Evolutionary conservation across 345 rosid genomes (phyloP).

Genomic region (Citrus hindsii): DNA sequence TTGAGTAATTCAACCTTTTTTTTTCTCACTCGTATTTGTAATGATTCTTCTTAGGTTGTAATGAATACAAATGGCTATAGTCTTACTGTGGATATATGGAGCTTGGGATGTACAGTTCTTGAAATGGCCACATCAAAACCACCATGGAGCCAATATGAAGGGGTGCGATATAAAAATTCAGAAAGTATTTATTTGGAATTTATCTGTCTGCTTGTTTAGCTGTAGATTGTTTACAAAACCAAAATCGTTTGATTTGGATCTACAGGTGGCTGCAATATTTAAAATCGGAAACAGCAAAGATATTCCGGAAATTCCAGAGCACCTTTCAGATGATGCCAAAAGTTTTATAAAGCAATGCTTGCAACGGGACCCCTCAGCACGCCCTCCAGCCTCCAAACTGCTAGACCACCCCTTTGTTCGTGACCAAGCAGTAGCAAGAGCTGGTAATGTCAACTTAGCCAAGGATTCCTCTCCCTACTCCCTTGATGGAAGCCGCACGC

Average conservation of each 20-base stretch:
- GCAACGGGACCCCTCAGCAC: constrained; percentile 80
- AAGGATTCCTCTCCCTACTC: constrained; percentile 52
- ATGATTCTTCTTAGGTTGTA: constrained; percentile 57
- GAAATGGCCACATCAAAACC: constrained; percentile 98
- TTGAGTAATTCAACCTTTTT: not conserved
- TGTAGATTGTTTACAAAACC: constrained; percentile 3
- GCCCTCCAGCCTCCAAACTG: constrained; percentile 77
- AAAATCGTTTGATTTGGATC: constrained; percentile 20
- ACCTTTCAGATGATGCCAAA: constrained; percentile 85
- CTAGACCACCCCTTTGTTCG: constrained; percentile 78
- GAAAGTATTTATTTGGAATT: not conserved
- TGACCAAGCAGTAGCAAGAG: constrained; percentile 52
- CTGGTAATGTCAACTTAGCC: constrained; percentile 40
- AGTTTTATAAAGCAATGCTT: constrained; percentile 71
- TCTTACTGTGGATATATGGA: constrained; percentile 90
- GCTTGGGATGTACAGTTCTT: constrained; percentile 96
- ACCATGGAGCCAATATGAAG: constrained; percentile 94
- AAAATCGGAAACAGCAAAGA: constrained; percentile 97
- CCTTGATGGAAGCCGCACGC: constrained; percentile 69
- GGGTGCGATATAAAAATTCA: constrained; percentile 50
- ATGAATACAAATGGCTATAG: constrained; percentile 88
- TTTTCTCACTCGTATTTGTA: constrained; percentile 6
- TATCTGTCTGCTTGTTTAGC: constrained; percentile 3
- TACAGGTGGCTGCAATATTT: constrained; percentile 96
- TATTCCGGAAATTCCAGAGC: constrained; percentile 84